Evolutionary conservation across 805 yeast genomes (phyloP), one percentile per base, ranked within the genome.

Genomic region (Clavispora vitiphila): DNA sequence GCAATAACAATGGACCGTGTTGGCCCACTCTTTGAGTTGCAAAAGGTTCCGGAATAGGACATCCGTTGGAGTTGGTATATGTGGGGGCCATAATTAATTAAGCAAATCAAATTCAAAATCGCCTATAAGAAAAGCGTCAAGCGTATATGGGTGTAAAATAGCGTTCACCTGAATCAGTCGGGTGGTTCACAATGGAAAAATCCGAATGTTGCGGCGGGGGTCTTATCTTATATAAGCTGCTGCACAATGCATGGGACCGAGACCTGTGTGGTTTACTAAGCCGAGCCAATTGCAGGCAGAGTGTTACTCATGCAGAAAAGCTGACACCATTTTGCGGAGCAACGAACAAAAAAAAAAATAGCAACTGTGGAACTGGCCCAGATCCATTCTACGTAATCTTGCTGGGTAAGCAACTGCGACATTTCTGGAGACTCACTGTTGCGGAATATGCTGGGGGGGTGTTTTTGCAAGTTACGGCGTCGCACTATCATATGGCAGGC

Each of bases 1-100:
- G 95, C 55, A 87, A 67, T 46, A 87, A 68, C 51, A 86, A 65
- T 5, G 95, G 96, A 27, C 96, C 96, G 51, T 80, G 77, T 46
- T 80, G 61, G 16, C 91, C 83, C 25, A 85, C 66, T 61, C 93
- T 73, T 61, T 84, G 89, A 4, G 89, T 79, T 35, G 86, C 84
- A 55, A 81, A 82, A 5, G 90, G 80, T 54, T 83, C 85, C 26
- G 82, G 77, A 41, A 83, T 74, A n/a, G 93, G 91, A 54, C 76
- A 72, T 38, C 95, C 95, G 58, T 78, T 80, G 37, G 88, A 75
- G 43, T 85, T 84, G 3, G 91, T 82, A 57, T 72, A 81, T 20
- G 69, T 71, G 40, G 88, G 84, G 52, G 81, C 71, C 74, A 69
- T 69, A 14, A 19, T 46, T 12, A n/a, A n/a, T n/a, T n/a, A n/a